Evolutionary conservation across 2,329 filamentous ascomycete genomes (phyloP), one percentile per base, ranked within the genome.

Genomic region (Sclerotinia nivalis): DNA sequence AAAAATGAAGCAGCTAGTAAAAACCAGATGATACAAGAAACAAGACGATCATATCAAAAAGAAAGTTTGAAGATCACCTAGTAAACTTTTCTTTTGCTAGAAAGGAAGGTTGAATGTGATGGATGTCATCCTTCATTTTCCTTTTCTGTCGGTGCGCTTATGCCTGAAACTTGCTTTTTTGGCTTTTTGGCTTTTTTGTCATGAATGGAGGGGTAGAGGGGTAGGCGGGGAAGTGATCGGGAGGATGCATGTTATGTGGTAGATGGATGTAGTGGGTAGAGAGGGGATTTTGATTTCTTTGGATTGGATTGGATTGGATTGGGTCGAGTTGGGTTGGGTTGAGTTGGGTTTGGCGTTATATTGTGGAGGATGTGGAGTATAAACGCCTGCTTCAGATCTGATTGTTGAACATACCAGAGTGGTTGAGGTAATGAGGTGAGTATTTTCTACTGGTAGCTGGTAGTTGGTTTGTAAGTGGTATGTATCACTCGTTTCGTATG

Each of bases 381-480:
- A 54, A 13, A 4, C 25, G 20, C 4, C 28, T n/a, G 10, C 28
- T 31, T 31, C 15, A 31, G 31, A 0, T 31, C 12, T 31, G 28
- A 34, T 31, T 9, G 0, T 55, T 6, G 28, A 2, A 55, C 18
- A 55, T 34, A 3, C 49, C 13, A 13, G 49, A 55, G 28, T 20
- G 2, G 8, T 34, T 10, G 52, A 34, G 52, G 7, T n/a, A 20
- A n/a, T 3, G 31, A 0, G 1, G 31, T 12, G 2, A 20, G 1
- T 0, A 13, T 56, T 0, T 1, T 34, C 1, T 34, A 56, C 4
- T 28, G 18, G 5, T 2, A 3, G 18, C 1, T 28, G 13, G 5
- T 2, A 7, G 18, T 0, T 28, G 12, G 4, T 1, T 4, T 28
- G 13, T 22, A 22, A n/a, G 28, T 1, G n/a, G 18, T 56, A 12